Percentiles rank a stretch among this genome's conserved stretches.
Evolutionary conservation across 805 yeast genomes (phyloP).

Genomic region (Wickerhamia fluorescens): DNA sequence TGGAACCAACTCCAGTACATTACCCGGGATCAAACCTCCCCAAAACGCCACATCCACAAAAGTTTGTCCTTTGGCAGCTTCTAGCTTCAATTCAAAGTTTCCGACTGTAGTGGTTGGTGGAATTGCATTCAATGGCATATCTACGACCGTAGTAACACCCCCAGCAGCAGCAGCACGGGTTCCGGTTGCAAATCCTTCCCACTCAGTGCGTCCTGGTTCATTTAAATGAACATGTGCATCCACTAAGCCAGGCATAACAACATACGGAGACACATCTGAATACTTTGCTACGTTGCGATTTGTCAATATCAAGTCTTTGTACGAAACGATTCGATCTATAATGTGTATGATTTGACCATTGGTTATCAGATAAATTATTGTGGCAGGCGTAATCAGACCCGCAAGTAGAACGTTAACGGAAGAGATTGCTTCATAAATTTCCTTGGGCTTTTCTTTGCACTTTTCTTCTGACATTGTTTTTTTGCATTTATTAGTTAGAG

Average conservation of each 20-base stretch:
- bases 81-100: conserved; percentile 66
- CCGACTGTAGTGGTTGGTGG: conserved; percentile 89
- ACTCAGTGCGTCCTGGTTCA: conserved; percentile 96
- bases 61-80: conserved; percentile 73
- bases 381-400: conserved; percentile 46
- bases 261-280: conserved; percentile 49
- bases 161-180: conserved; percentile 93
- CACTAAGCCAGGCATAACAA: conserved; percentile 82
- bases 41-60: conserved; percentile 95
- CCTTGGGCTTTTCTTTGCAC: too few relatives aligned
- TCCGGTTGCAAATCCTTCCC: conserved; percentile 98
- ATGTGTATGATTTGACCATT: conserved; percentile 52
- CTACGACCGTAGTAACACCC: conserved; percentile 92
- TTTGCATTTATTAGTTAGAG: too few relatives aligned
- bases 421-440: neutral
- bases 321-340: conserved; percentile 31
- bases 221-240: conserved; percentile 93
- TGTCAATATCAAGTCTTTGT: conserved; percentile 34
- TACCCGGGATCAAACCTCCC: conserved; percentile 90
- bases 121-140: conserved; percentile 93
- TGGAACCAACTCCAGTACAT: conserved; percentile 62
- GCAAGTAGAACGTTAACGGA: conserved; percentile 52
- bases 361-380: conserved; percentile 50
- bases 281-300: conserved; percentile 20
- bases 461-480: too few relatives aligned